Evolutionary conservation across 192 early-diverging fungal species (phyloP).

Genomic region (Irineochytrium annulatum): DNA sequence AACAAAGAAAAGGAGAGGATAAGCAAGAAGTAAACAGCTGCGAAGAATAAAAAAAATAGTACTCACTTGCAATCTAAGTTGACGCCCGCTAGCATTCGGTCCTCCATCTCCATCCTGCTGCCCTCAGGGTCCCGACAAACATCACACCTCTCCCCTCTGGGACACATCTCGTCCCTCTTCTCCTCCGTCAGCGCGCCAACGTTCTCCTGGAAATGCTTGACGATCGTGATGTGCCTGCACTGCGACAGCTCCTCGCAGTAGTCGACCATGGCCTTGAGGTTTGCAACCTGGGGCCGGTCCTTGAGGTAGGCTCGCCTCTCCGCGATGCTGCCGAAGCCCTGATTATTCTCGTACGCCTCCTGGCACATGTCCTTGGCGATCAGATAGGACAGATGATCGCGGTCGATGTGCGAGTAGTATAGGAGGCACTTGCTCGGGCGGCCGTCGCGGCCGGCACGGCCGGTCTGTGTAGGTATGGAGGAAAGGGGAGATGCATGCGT

Average conservation of each 20-base stretch:
- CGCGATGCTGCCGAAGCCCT: not conserved
- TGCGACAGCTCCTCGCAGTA: constrained; percentile 43
- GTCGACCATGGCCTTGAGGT: constrained; percentile 25
- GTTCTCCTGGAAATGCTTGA: constrained; percentile 36
- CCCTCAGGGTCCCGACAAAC: constrained; percentile 35
- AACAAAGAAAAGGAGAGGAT: too few relatives aligned
- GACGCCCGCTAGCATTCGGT: not conserved
- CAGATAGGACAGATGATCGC: constrained; percentile 35
- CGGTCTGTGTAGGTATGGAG: too few relatives aligned
- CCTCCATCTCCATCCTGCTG: constrained; percentile 7
- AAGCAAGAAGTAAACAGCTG: too few relatives aligned
- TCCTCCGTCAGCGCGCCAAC: not conserved
- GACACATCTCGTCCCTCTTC: constrained; percentile 15
- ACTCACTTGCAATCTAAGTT: not conserved
- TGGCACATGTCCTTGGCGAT: constrained; percentile 12
- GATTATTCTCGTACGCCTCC: not conserved
- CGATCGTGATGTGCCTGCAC: constrained; percentile 39
- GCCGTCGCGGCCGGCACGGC: constrained; percentile 54
- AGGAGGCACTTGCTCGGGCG: constrained; percentile 36
- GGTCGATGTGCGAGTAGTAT: constrained; percentile 40
- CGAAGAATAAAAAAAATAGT: not conserved
- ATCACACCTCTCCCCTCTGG: constrained; percentile 32
- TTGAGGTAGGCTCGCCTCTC: not conserved
- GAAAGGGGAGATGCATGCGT: too few relatives aligned
- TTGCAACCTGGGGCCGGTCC: not conserved